Conservation (phyloP, 2,329 filamentous ascomycete genomes). For the Pseudocercospora pini-densiflorae region DNA sequence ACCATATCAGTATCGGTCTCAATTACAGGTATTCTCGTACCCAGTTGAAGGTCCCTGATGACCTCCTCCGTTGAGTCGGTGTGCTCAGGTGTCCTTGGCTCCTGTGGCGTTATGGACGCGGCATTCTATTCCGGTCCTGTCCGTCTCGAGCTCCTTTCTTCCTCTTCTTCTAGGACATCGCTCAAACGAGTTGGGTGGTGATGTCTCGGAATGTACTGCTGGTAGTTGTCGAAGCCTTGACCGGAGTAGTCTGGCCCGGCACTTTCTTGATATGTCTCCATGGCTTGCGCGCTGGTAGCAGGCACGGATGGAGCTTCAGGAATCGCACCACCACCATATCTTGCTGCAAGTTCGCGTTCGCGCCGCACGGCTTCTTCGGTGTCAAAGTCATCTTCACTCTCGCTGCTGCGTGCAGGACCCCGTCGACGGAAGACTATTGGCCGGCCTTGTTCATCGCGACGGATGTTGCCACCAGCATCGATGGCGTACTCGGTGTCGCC, state of each 20-base stretch:
- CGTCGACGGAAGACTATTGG: conserved; percentile 58
- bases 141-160: conserved; percentile 50
- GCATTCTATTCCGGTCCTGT: conserved; percentile 28
- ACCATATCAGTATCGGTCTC: conserved; percentile 3
- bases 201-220: conserved; percentile 57
- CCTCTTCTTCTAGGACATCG: conserved; percentile 86
- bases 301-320: conserved; percentile 38
- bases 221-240: conserved; percentile 65
- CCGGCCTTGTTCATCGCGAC: conserved; percentile 64
- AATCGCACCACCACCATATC: conserved; percentile 46
- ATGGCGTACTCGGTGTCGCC: conserved; percentile 74
- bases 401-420: conserved; percentile 20
- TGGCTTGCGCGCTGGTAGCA: conserved; percentile 39
- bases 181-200: conserved; percentile 88
- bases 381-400: conserved; percentile 59
- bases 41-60: neutral
- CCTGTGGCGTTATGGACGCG: neutral
- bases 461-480: conserved; percentile 64
- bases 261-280: conserved; percentile 31
- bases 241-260: conserved; percentile 41
- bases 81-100: neutral
- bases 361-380: conserved; percentile 55
- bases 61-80: neutral
- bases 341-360: conserved; percentile 53
- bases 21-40: neutral